Evolutionary conservation across 2,329 filamentous ascomycete genomes (phyloP).

Genomic region (Alternaria alternata): DNA sequence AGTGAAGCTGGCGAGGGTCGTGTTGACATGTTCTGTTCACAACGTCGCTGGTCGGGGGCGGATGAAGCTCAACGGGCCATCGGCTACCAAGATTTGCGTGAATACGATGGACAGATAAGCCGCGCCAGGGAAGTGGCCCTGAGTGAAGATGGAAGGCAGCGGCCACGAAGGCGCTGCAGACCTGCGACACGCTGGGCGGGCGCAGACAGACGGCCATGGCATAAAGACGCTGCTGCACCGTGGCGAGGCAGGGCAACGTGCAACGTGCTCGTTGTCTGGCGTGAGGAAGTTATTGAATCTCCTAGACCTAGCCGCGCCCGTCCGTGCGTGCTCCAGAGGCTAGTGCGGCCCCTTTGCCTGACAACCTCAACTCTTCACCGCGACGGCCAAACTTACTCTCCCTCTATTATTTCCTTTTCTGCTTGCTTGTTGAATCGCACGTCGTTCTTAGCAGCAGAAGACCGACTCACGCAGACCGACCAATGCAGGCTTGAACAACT

Average conservation of each 20-base stretch:
- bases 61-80: conserved; percentile 21
- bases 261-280: conserved; percentile 19
- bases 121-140: not conserved
- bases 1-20: conserved; percentile 23
- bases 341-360: conserved; percentile 31
- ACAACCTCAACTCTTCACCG: conserved; percentile 35
- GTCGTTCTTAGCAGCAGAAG: conserved; percentile 33
- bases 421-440: conserved; percentile 38
- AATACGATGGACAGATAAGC: conserved; percentile 3
- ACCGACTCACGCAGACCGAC: conserved; percentile 36
- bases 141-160: not conserved
- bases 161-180: not conserved
- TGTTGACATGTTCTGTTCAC: conserved; percentile 7
- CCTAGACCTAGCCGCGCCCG: conserved; percentile 16
- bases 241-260: conserved; percentile 12
- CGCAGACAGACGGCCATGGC: not conserved
- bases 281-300: conserved; percentile 21
- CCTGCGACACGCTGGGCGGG: not conserved
- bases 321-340: conserved; percentile 23
- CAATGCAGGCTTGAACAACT: conserved; percentile 52
- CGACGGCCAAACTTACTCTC: conserved; percentile 36
- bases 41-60: conserved; percentile 11
- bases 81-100: conserved; percentile 20
- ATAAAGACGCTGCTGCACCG: conserved; percentile 4
- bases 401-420: conserved; percentile 47